These are phyloP conservation scores for Sphagnum contortum DNA, from an alignment of 225 moss, liverwort and hornwort species.

Conservation along the genomic window DNA sequence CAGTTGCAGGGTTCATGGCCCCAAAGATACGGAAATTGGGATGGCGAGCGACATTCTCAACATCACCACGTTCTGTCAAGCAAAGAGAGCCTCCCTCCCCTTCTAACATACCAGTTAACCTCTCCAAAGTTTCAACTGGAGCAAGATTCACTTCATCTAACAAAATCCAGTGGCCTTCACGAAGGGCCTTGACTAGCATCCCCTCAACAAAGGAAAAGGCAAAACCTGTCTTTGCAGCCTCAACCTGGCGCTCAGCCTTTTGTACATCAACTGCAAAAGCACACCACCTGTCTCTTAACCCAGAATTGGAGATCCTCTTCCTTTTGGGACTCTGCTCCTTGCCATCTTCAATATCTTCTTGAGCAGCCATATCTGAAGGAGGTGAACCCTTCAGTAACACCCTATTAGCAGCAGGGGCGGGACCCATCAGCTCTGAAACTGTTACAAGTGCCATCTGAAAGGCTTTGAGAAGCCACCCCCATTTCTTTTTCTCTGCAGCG, in stretches of 20 bases:
- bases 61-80: slow-evolving; percentile 92
- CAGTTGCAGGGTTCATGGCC: slow-evolving; percentile 97
- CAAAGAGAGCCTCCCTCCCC: slow-evolving; percentile 74
- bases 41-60: slow-evolving; percentile 70
- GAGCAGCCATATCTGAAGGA: slow-evolving; percentile 8
- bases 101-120: slow-evolving; percentile 88
- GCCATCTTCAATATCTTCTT: slow-evolving; percentile 16
- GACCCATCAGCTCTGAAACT: slow-evolving; percentile 49
- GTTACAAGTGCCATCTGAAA: slow-evolving; percentile 55
- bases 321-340: slow-evolving; percentile 58
- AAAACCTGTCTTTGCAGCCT: slow-evolving; percentile 80
- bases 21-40: slow-evolving; percentile 82
- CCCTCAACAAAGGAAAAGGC: slow-evolving; percentile 97
- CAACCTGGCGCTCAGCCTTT: slow-evolving; percentile 94
- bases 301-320: slow-evolving; percentile 51
- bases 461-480: slow-evolving; percentile 76
- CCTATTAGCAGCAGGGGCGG: slow-evolving; percentile 20
- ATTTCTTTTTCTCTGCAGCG: slow-evolving; percentile 70
- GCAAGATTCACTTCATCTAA: slow-evolving; percentile 94
- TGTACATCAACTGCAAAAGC: slow-evolving; percentile 54
- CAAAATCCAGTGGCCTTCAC: slow-evolving; percentile 85
- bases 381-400: slow-evolving; percentile 1
- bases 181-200: slow-evolving; percentile 84
- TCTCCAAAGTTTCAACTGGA: slow-evolving; percentile 85
- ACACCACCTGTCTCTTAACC: slow-evolving; percentile 56